These are phyloP conservation scores for Sphaerostilbella broomeana DNA, from an alignment of 2,329 filamentous ascomycete genomes.

Conservation along the genomic window DNA sequence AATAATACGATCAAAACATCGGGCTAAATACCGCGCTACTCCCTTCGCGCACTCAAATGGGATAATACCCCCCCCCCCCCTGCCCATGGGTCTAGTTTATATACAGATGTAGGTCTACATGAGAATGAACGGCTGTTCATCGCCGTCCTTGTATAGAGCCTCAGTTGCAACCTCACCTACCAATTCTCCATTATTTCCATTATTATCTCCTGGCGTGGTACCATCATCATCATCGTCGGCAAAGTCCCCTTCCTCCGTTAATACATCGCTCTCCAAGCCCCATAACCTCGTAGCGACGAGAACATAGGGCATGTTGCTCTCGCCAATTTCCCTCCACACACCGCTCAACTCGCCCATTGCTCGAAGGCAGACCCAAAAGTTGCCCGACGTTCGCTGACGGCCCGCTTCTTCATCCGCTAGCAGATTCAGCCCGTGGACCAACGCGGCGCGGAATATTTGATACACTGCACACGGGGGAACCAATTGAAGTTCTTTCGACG, in stretches of 20 bases:
- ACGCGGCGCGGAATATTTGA: constrained; percentile 2
- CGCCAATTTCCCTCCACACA: constrained; percentile 7
- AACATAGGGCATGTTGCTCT: constrained; percentile 2
- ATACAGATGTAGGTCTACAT: too few species aligned
- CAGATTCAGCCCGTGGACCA: constrained; percentile 4
- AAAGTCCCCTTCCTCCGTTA: not conserved
- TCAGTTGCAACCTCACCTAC: not conserved
- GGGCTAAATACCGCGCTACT: too few species aligned
- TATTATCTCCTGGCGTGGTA: not conserved
- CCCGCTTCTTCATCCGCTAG: constrained; percentile 1
- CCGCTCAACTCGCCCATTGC: constrained; percentile 4
- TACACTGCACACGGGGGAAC: constrained; percentile 3
- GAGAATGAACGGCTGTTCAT: too few species aligned
- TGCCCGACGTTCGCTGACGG: constrained; percentile 5
- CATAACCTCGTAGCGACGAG: constrained; percentile 6
- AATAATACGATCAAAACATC: too few species aligned
- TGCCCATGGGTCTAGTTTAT: too few species aligned
- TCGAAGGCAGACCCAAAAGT: constrained; percentile 8
- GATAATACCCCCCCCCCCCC: too few species aligned
- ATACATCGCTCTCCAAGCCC: constrained; percentile 1
- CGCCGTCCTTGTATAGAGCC: too few species aligned
- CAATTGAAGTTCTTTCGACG: not conserved
- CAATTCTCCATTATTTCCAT: not conserved
- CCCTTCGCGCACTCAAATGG: too few species aligned
- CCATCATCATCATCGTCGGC: not conserved